Conservation (phyloP, 768 basidiomycete species). For the Botryobasidium botryosum region DNA sequence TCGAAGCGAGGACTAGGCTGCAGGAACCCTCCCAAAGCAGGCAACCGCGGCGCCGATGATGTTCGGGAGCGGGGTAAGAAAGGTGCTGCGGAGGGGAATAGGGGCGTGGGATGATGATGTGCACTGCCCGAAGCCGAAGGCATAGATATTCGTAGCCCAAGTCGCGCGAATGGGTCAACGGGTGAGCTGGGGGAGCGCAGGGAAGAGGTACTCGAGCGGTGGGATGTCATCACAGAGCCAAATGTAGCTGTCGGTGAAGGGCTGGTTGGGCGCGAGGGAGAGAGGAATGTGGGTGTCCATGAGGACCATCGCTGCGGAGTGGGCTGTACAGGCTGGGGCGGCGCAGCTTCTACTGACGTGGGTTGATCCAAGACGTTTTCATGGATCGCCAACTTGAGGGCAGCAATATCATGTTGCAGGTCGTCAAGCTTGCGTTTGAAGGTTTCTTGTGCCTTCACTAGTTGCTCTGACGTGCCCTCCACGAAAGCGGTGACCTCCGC, state of each 20-base stretch:
- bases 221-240: slow-evolving; percentile 52
- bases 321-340: slow-evolving; percentile 8
- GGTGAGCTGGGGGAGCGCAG: background rate
- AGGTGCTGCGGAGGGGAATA: too few relatives aligned
- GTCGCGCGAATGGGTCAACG: too few relatives aligned
- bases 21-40: too few relatives aligned
- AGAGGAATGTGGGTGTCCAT: slow-evolving; percentile 43
- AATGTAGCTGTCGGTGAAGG: slow-evolving; percentile 38
- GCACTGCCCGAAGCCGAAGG: too few relatives aligned
- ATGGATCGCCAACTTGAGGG: slow-evolving; percentile 42
- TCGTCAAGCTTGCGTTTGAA: slow-evolving; percentile 51
- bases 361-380: slow-evolving; percentile 21
- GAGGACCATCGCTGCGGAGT: slow-evolving; percentile 22
- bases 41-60: too few relatives aligned
- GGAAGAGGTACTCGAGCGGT: slow-evolving; percentile 18
- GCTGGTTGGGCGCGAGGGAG: slow-evolving; percentile 26
- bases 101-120: too few relatives aligned
- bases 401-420: slow-evolving; percentile 59
- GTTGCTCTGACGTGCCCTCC: slow-evolving; percentile 32
- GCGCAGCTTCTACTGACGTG: slow-evolving; percentile 4
- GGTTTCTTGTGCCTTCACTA: slow-evolving; percentile 29
- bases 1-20: too few relatives aligned
- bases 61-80: too few relatives aligned
- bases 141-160: too few relatives aligned
- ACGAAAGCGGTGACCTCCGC: slow-evolving; percentile 38